Evolutionary conservation across 768 basidiomycete genomes (phyloP), one percentile per base, ranked within the genome.

Genomic region (Clavulina sp.): DNA sequence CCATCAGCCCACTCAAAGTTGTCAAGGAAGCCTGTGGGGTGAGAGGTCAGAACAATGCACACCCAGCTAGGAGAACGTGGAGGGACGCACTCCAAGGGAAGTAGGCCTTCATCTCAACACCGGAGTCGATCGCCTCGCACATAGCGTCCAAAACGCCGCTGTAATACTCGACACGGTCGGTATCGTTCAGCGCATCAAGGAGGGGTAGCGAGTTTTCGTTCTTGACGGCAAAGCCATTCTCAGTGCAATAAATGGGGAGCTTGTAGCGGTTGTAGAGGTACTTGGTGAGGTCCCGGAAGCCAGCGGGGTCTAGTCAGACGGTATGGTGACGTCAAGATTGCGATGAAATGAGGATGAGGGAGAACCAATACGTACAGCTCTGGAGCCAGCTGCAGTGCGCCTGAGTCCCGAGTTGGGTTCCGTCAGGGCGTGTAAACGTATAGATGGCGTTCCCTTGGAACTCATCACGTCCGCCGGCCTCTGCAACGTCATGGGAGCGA

Each of bases 1-100:
- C 80, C 77, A 53, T 81, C 79, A n/a, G 78, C 76, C 76, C 80
- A 80, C 64, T 82, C 80, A 55, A 81, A 80, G 63, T 81, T 81
- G 59, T 81, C 79, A 41, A 82, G 61, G 59, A 81, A 69, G 66
- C 76, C 76, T 77, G n/a, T n/a, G n/a, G n/a, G n/a, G n/a, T n/a
- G n/a, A n/a, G n/a, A n/a, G n/a, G n/a, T n/a, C n/a, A n/a, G n/a
- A 50, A 28, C 26, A 4, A 21, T 33, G 40, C 30, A 55, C 2
- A 31, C 34, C n/a, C n/a, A n/a, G n/a, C 26, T 33, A 32, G 18
- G 38, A 33, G 30, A 1, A n/a, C 34, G 41, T 28, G 30, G 40
- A 23, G 44, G 49, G 16, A 65, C 76, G 43, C 54, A 77, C 77
- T 79, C 78, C 79, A 80, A 1, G 77, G 73, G 66, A 81, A 80